Base-by-base conservation (phyloP, 2,329 filamentous ascomycete genomes). In the Verticillium tricorpus region DNA sequence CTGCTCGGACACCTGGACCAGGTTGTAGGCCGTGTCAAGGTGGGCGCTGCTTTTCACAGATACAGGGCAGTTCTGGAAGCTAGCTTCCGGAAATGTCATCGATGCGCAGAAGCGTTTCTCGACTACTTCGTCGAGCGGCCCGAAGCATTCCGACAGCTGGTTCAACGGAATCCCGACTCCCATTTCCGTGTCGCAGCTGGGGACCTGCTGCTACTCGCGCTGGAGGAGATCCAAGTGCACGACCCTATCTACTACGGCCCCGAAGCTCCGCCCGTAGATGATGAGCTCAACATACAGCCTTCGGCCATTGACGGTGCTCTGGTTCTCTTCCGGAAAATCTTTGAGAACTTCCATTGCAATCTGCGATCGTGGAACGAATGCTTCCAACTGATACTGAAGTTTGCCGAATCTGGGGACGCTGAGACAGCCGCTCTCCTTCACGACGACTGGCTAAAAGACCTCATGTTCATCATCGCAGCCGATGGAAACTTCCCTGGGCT, bases 281-380 rank as follows among this genome's bases (percentile, higher is more conserved):
- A 22, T 22, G 45, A 22, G 12, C n/a, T 52, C 19, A 22, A 3
- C 19, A 11, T 52, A 12, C 45, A 25, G 12, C n/a, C 3, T 19
- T 52, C 45, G 45, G 45, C n/a, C 4, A 52, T 52, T 19, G 68
- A 72, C 31, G 70, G 72, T 2, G 72, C 76, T 5, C 72, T 87
- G 50, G 67, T 69, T 19, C 75, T 85, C 25, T 78, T 92, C 58
- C 76, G 79, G 34, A 72, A 79, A 25, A 72, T 91, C 3, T 92
- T 86, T 84, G 76, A 82, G 3, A 78, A 75, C n/a, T 86, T 92
- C 61, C 86, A 91, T 63, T 73, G 78, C 2, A 78, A 82, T 56
- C 77, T 86, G 32, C 84, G 87, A 61, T 84, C 89, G 3, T 95
- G 91, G 91, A 85, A 88, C 52, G 90, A 94, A 68, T 89, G 89